Percentiles rank a stretch among this genome's conserved stretches.
Evolutionary conservation across 2,329 filamentous ascomycete species (phyloP).

Genomic region (Colletotrichum lindemuthianum): DNA sequence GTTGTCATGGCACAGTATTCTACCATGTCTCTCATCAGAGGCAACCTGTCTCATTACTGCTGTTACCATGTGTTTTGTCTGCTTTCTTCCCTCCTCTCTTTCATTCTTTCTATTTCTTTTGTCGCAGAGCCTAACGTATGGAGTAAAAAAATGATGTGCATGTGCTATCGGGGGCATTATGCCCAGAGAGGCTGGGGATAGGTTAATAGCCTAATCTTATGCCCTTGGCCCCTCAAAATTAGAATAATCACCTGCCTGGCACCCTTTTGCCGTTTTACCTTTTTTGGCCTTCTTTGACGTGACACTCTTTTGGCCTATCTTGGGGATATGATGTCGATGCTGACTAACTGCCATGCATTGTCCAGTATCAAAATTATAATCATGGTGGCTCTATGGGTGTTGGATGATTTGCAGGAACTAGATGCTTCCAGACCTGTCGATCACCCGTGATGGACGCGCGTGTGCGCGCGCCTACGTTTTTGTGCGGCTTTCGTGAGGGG

Average conservation of each 20-base stretch:
- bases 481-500: too few species aligned
- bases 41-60: constrained; percentile 1
- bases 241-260: too few species aligned
- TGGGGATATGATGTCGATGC: too few species aligned
- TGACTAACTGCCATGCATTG: too few species aligned
- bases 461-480: too few species aligned
- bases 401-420: too few species aligned
- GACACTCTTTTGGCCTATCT: neutral
- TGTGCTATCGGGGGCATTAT: too few species aligned
- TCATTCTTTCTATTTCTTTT: constrained; percentile 30
- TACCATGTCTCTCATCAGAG: constrained; percentile 4
- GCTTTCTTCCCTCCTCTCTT: constrained; percentile 5
- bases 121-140: constrained; percentile 35
- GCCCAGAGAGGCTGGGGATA: neutral
- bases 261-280: neutral
- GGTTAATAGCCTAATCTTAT: constrained; percentile 23
- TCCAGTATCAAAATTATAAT: too few species aligned
- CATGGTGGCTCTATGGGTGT: too few species aligned
- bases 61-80: neutral
- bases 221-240: too few species aligned
- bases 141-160: constrained; percentile 33
- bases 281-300: neutral
- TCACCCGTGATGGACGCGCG: too few species aligned
- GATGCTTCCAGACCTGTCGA: too few species aligned
- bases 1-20: constrained; percentile 4